Percentiles rank a stretch among this genome's conserved stretches.
Evolutionary conservation across 352 stramenopile genomes (phyloP).

Genomic region (Globisporangium rhizosaccharum): DNA sequence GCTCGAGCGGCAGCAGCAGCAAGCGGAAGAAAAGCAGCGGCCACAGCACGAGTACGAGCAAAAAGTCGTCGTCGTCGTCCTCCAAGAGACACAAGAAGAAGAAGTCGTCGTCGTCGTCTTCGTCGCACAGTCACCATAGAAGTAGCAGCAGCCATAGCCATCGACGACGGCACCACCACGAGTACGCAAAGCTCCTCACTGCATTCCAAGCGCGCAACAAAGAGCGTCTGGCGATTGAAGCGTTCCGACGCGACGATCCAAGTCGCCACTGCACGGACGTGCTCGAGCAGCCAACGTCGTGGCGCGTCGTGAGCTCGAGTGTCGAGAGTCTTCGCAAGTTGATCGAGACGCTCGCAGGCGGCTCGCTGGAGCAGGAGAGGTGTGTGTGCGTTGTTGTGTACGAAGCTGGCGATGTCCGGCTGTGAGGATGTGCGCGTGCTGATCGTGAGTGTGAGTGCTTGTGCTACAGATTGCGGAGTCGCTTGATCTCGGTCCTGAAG

Average conservation of each 20-base stretch:
- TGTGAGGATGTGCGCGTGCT: not conserved
- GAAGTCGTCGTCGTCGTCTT: conserved; percentile 65
- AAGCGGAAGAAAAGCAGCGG: conserved; percentile 39
- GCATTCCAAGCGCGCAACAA: conserved; percentile 51
- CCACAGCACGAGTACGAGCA: conserved; percentile 50
- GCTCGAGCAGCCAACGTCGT: conserved; percentile 49
- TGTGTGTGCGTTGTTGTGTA: conserved; percentile 6
- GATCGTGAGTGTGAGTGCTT: not conserved
- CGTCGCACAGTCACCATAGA: conserved; percentile 33
- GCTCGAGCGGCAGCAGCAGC: conserved; percentile 28
- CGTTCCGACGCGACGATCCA: conserved; percentile 34
- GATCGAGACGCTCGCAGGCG: conserved; percentile 44
- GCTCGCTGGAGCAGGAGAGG: conserved; percentile 74
- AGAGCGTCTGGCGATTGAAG: conserved; percentile 54
- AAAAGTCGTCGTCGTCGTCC: conserved; percentile 46
- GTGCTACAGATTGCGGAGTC: conserved; percentile 43
- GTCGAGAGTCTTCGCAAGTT: conserved; percentile 54
- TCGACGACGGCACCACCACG: conserved; percentile 53
- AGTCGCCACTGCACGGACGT: conserved; percentile 20
- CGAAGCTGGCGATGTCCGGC: not conserved
- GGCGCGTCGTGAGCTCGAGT: conserved; percentile 69
- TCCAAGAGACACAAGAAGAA: conserved; percentile 68
- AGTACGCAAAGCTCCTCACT: conserved; percentile 63
- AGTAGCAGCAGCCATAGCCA: conserved; percentile 39
- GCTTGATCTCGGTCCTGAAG: conserved; percentile 78